Evolutionary conservation across 2,329 filamentous ascomycete species (phyloP).

Genomic region (Lasiodiplodia sp.): DNA sequence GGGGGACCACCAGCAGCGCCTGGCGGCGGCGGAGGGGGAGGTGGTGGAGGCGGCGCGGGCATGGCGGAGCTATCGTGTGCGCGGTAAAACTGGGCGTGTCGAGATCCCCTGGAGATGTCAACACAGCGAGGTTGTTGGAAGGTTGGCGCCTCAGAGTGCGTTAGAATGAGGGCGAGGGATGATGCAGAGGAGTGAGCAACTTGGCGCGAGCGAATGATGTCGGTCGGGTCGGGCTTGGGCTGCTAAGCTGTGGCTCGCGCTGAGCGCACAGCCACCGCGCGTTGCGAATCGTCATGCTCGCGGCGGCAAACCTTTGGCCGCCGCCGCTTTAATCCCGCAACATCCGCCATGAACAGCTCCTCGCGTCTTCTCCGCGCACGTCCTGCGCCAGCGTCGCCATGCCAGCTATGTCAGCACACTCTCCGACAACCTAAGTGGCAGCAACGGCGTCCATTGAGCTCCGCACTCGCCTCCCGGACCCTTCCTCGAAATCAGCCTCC

Average conservation of each 20-base stretch:
- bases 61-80: slow-evolving; percentile 27
- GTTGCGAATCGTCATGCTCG: slow-evolving; percentile 21
- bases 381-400: slow-evolving; percentile 47
- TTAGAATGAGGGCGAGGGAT: neutral
- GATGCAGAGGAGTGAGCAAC: slow-evolving; percentile 15
- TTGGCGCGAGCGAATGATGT: slow-evolving; percentile 29
- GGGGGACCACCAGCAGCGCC: slow-evolving; percentile 65
- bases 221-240: slow-evolving; percentile 21
- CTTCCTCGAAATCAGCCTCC: neutral
- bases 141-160: neutral
- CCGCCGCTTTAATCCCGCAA: slow-evolving; percentile 32
- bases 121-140: neutral
- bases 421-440: slow-evolving; percentile 15
- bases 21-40: slow-evolving; percentile 68
- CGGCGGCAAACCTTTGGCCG: slow-evolving; percentile 14
- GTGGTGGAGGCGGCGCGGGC: slow-evolving; percentile 71
- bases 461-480: slow-evolving; percentile 2
- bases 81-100: neutral
- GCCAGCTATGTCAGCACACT: slow-evolving; percentile 55
- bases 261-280: slow-evolving; percentile 16
- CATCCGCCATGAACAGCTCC: slow-evolving; percentile 33
- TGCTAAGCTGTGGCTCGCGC: slow-evolving; percentile 20
- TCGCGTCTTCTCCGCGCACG: slow-evolving; percentile 25
- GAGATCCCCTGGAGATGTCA: neutral
- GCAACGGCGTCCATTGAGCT: slow-evolving; percentile 15